Evolutionary conservation across 352 stramenopile species (phyloP), one percentile per base, ranked within the genome.

Genomic region (Globisporangium acanthophoron): DNA sequence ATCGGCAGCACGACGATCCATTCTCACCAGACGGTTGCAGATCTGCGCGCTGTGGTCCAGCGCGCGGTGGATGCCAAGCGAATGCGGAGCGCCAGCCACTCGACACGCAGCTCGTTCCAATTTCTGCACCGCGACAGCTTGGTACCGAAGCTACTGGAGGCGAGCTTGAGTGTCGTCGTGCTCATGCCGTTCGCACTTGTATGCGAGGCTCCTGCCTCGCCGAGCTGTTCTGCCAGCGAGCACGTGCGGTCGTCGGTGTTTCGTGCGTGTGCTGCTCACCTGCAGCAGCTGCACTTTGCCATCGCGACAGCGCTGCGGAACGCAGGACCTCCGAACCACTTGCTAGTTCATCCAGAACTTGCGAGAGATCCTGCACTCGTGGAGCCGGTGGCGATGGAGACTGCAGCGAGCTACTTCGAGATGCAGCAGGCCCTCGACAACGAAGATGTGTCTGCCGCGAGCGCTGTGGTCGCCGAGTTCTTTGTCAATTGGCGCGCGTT

Each of bases 401-500:
- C 49, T 29, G 29, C 43, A 33, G 21, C 33, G 53, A 31, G 8
- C 6, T 61, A 66, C 47, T 66, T 58, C 27, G 29, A 20, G 20
- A 59, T 61, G 37, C 39, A 56, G 9, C 59, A 61, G 21, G 39
- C 33, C 13, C 16, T 61, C 29, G 2, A 44, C 24, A 27, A 59
- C 1, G 16, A 20, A 0, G 33, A 44, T 3, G 18, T 12, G 1
- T 33, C 35, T 12, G 31, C 57, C 6, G 65, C 54, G 13, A 39
- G 56, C 11, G 56, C 53, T 0, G 37, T 59, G 5, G 50, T 80
- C 31, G 27, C 59, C 15, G 71, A 78, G 37, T 69, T 86, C 43
- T 61, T 83, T 11, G 65, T 59, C n/a, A 71, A 84, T 46, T 89
- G 78, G 78, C 56, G 54, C 33, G 54, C 73, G 1, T 87, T 86